A percentile compares a stretch with the other conserved stretches of the same genome.
Evolutionary conservation across 257 asterid species (phyloP).

Genomic region (Lantana camara): DNA sequence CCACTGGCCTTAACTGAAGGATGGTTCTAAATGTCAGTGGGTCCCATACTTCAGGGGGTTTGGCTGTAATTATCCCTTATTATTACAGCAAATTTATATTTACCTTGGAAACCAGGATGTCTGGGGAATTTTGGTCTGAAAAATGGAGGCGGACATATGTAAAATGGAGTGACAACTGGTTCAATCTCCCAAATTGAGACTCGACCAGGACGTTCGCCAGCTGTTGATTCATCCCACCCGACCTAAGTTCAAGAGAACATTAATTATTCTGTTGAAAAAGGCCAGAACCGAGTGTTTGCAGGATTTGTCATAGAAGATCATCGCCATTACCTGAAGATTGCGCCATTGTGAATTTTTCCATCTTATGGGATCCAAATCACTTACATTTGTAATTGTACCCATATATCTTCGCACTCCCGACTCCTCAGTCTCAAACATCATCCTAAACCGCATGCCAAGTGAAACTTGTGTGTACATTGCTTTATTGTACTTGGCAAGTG

Average conservation of each 20-base stretch:
- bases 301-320: not conserved
- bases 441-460: conserved; percentile 91
- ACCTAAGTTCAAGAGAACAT: conserved; percentile 49
- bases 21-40: no score
- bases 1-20: no score
- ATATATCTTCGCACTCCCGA: conserved; percentile 91
- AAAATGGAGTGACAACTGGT: conserved; percentile 92
- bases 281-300: not conserved
- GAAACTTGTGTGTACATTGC: conserved; percentile 89
- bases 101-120: conserved; percentile 81
- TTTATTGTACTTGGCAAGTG: conserved; percentile 88
- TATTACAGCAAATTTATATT: not conserved
- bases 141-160: conserved; percentile 94
- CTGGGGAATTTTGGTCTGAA: conserved; percentile 84
- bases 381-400: conserved; percentile 83
- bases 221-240: conserved; percentile 99
- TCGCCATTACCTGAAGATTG: conserved; percentile 73
- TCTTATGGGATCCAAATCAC: conserved; percentile 79
- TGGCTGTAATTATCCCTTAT: not conserved
- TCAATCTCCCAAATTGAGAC: conserved; percentile 95
- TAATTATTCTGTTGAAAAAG: conserved; percentile 1
- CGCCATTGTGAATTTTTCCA: conserved; percentile 98
- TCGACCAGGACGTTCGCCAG: conserved; percentile 92
- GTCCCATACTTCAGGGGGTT: no score
- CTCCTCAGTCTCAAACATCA: conserved; percentile 99